Conservation (phyloP, 1,139 yeast genomes). For the Zygoascus hellenicus region DNA sequence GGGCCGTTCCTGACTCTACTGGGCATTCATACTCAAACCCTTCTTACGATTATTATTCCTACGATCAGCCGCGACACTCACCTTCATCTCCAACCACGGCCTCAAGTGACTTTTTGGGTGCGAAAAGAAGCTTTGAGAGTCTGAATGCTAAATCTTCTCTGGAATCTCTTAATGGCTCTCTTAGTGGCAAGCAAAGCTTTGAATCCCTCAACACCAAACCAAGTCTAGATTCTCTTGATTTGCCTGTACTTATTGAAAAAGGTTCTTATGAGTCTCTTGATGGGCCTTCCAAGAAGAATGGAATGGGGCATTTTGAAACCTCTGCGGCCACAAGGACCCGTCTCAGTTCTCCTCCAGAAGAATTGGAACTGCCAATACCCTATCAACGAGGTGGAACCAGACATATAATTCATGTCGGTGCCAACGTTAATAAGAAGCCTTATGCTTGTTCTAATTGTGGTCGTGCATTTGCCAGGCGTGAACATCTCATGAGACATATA, state of each 20-base stretch:
- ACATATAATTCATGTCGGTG: conserved; percentile 9
- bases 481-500: conserved; percentile 26
- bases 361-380: background rate
- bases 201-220: conserved; percentile 5
- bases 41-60: conserved; percentile 3
- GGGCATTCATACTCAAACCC: background rate
- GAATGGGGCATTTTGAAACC: background rate
- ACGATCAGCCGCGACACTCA: background rate
- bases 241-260: conserved; percentile 1
- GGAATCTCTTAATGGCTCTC: background rate
- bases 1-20: too few relatives aligned
- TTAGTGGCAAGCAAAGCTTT: background rate
- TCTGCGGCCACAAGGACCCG: conserved; percentile 3
- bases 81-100: background rate
- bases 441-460: conserved; percentile 25
- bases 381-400: conserved; percentile 11
- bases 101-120: background rate
- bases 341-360: conserved; percentile 8
- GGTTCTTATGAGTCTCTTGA: conserved; percentile 3
- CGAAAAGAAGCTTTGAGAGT: conserved; percentile 1
- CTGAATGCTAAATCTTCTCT: background rate
- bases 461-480: conserved; percentile 26
- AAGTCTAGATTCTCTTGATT: background rate
- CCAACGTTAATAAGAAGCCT: conserved; percentile 19
- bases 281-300: background rate